phyloP scores from a whole-genome alignment of 768 basidiomycete species.

The Pulveroboletus sp. region DNA sequence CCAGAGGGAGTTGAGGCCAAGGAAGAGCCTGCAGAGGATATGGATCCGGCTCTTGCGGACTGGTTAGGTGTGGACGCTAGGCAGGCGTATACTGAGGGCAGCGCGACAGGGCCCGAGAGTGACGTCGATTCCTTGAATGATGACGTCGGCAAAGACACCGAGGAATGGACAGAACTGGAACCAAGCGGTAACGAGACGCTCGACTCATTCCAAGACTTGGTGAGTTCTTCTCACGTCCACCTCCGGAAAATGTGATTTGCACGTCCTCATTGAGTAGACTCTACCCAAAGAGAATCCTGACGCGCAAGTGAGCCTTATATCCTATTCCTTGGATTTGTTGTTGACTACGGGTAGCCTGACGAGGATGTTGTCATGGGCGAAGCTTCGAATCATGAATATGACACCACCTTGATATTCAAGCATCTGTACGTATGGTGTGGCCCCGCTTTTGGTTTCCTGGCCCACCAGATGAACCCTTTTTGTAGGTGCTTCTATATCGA shows the following conservation, averaged over 20 bases:
- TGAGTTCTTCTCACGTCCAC: neutral
- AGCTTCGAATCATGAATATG: conserved; percentile 69
- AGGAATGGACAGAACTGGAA: conserved; percentile 38
- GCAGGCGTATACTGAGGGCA: conserved; percentile 22
- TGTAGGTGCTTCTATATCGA: conserved; percentile 88
- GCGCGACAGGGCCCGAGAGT: conserved; percentile 51
- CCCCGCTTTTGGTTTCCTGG: neutral
- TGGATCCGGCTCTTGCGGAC: conserved; percentile 49
- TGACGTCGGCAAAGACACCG: conserved; percentile 39
- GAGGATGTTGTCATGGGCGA: conserved; percentile 69
- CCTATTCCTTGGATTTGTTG: neutral
- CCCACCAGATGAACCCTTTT: neutral
- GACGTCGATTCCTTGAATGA: conserved; percentile 69
- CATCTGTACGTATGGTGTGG: conserved; percentile 56
- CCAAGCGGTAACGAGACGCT: conserved; percentile 19
- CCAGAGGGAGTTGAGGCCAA: conserved; percentile 15
- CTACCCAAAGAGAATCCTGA: conserved; percentile 5
- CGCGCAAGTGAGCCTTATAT: conserved; percentile 3
- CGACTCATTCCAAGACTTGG: conserved; percentile 15
- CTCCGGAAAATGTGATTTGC: neutral
- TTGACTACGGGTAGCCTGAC: conserved; percentile 7
- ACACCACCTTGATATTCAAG: conserved; percentile 71
- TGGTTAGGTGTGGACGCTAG: conserved; percentile 56
- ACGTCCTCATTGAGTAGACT: conserved; percentile 4
- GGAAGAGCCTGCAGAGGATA: conserved; percentile 29